These are phyloP conservation scores for Clavariopsis aquatica DNA, from an alignment of 495 filamentous ascomycete genomes.

Conservation along the genomic window DNA sequence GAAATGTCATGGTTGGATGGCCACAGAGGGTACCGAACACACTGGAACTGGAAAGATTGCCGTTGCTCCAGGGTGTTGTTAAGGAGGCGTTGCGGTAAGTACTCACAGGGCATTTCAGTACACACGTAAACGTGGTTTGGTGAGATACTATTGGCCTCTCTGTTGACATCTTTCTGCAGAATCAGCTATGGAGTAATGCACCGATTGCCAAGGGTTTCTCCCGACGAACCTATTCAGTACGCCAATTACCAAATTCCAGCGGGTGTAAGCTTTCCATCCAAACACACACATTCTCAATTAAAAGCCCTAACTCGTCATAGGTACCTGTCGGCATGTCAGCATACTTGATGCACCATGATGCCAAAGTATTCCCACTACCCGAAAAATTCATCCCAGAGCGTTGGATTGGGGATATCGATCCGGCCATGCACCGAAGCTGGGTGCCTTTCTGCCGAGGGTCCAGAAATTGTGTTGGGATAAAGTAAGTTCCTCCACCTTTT, in stretches of 20 bases:
- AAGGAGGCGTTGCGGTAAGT: conserved; percentile 49
- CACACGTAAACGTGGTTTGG: too few species aligned
- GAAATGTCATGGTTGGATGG: conserved; percentile 9
- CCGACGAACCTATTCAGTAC: conserved; percentile 47
- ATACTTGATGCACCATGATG: conserved; percentile 22
- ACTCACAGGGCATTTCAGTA: background rate
- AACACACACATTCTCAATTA: background rate
- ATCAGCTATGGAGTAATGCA: conserved; percentile 49
- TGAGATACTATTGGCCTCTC: too few species aligned
- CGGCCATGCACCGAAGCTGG: conserved; percentile 42
- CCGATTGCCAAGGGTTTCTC: conserved; percentile 51
- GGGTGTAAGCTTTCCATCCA: conserved; percentile 14
- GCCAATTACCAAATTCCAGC: conserved; percentile 10
- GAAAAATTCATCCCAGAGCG: conserved; percentile 33
- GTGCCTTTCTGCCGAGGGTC: conserved; percentile 52
- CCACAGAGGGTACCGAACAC: conserved; percentile 34
- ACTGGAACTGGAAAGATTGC: conserved; percentile 44
- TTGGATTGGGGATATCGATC: conserved; percentile 21
- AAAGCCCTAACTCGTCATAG: background rate
- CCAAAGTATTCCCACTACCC: conserved; percentile 19
- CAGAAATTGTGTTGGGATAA: conserved; percentile 50
- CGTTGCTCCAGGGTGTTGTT: conserved; percentile 44
- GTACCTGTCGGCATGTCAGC: conserved; percentile 32
- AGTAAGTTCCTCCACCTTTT: conserved; percentile 7
- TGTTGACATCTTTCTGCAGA: conserved; percentile 1